A percentile compares a stretch with the other conserved stretches of the same genome.
Conservation (phyloP, 768 basidiomycete genomes). For the Kwoniella bestiolae region DNA sequence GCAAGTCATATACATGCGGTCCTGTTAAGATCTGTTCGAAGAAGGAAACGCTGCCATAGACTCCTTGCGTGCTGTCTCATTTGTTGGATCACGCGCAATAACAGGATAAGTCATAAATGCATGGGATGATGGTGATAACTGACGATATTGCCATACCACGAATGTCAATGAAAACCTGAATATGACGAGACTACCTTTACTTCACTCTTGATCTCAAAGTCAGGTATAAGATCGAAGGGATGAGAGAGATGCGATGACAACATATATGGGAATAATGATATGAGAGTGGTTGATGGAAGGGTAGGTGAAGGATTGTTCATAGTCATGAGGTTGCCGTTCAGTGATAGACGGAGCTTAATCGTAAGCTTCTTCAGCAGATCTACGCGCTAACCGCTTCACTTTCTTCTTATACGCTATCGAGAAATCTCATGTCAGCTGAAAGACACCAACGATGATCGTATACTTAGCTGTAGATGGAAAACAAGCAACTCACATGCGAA, state of each 20-base stretch:
- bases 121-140: not conserved
- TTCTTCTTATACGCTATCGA: slow-evolving; percentile 86
- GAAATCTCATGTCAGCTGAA: not conserved
- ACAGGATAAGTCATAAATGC: not conserved
- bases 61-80: too few species aligned
- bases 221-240: too few species aligned
- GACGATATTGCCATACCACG: not conserved
- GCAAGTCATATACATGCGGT: too few species aligned
- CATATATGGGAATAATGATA: too few species aligned
- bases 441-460: not conserved
- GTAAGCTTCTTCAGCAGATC: slow-evolving; percentile 85
- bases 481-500: slow-evolving; percentile 42
- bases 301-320: too few species aligned
- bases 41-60: too few species aligned
- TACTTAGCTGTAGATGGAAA: not conserved
- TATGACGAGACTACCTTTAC: not conserved
- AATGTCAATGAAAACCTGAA: not conserved
- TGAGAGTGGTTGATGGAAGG: too few species aligned
- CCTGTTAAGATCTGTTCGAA: too few species aligned
- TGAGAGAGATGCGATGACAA: too few species aligned
- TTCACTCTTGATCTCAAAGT: not conserved
- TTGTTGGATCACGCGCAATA: too few species aligned
- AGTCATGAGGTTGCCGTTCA: too few species aligned
- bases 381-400: slow-evolving; percentile 83
- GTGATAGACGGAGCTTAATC: too few species aligned